Evolutionary conservation across 1,139 yeast genomes (phyloP), one percentile per base, ranked within the genome.

Genomic region (Blastobotrys apis): DNA sequence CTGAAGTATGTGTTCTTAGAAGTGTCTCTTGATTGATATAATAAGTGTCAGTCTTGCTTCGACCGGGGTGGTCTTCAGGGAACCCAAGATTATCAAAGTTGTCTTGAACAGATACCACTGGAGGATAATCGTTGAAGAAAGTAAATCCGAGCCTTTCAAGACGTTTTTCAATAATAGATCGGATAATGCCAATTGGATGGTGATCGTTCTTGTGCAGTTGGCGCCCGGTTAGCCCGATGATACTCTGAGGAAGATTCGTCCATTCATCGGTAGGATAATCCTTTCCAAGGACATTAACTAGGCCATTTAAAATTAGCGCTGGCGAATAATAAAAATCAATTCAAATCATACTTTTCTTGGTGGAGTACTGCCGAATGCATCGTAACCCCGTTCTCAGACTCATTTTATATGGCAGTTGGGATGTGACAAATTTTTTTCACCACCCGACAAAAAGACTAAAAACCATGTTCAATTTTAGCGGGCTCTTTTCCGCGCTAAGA

Each of bases 21-120:
- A 94, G 69, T 34, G 82, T 70, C 13, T 74, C 74, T 48, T 79
- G 72, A 65, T 92, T 90, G 48, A 92, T 65, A 62, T 92, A 92
- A 64, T 92, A 92, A 0, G 98, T 92, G 62, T 92, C 98, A 3
- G 95, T 84, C 57, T 78, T 84, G 25, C 94, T 80, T 59, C 99
- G 74, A 3, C 98, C 97, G 0, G 95, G 96, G 60, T 92, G 99
- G 60, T 90, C 95, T 37, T 67, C 63, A 0, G 97, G 95, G 63
- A 92, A 92, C 1, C 95, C 97, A 36, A 92, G 72, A 3, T 84
- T 84, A 62, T 92, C 98, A 59, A 94, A 92, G 63, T 92, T 92
- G 58, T 90, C 85, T 57, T 69, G 77, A 1, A 79, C 83, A 5
- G 92, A 73, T 1, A 92, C 98, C 2, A 79, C 85, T 0, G 98